A percentile compares a stretch with the other conserved stretches of the same genome.
Evolutionary conservation across 176 grass and related monocot species (phyloP).

Genomic region (Stipa capillata): DNA sequence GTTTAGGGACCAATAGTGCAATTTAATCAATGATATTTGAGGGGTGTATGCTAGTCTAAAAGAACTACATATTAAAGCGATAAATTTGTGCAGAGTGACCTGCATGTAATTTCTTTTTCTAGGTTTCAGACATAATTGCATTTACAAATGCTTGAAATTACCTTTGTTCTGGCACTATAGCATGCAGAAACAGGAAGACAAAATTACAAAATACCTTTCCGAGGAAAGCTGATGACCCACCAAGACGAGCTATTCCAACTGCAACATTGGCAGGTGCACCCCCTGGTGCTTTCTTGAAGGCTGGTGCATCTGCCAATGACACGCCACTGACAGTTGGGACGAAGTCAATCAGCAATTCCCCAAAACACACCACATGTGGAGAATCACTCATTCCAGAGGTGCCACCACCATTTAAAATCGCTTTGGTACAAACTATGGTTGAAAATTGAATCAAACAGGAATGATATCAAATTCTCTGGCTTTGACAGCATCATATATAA

Average conservation of each 20-base stretch:
- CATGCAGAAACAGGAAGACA: neutral
- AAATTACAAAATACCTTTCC: constrained; percentile 61
- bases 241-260: constrained; percentile 88
- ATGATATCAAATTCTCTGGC: constrained; percentile 5
- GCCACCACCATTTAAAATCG: constrained; percentile 21
- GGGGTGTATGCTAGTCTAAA: neutral
- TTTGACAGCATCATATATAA: neutral
- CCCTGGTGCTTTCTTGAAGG: constrained; percentile 94
- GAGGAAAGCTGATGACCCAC: constrained; percentile 85
- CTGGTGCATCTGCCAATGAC: constrained; percentile 71
- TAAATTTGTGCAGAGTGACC: neutral
- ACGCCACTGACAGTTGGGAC: constrained; percentile 69
- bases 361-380: constrained; percentile 78
- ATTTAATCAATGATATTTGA: neutral
- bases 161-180: neutral
- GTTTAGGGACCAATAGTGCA: neutral
- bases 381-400: constrained; percentile 35
- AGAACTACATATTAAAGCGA: neutral
- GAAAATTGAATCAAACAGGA: constrained; percentile 5
- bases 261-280: constrained; percentile 95
- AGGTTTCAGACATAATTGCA: neutral
- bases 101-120: neutral
- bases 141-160: neutral
- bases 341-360: constrained; percentile 93
- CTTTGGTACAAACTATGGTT: constrained; percentile 40